Evolutionary conservation across 2,329 filamentous ascomycete genomes (phyloP), one percentile per base, ranked within the genome.

Genomic region (Ophiostoma triangulosporum): DNA sequence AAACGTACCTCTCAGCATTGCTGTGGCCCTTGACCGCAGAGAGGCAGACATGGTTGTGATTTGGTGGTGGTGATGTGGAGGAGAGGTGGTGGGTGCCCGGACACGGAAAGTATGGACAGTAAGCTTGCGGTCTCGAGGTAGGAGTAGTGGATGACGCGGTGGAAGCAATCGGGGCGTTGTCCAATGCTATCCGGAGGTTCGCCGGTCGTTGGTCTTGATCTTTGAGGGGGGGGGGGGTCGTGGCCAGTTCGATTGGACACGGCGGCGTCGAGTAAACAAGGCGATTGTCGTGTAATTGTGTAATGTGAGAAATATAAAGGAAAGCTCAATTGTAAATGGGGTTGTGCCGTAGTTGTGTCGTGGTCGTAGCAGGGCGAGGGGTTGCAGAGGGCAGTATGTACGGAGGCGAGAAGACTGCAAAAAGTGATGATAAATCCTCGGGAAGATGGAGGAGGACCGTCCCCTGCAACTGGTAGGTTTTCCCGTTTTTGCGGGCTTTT

Each of bases 1-100:
- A 29, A 31, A 64, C 72, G 61, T 62, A 76, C 74, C 72, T 72
- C 74, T 71, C 60, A 77, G 66, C 62, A 73, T 71, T 69, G 75
- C 69, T 61, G 73, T 69, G 67, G 71, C 72, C 63, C 71, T 71
- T 61, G 72, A 72, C 68, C 74, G 73, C 64, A 72, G 65, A 56
- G 72, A 71, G 55, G 68, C 66, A 59, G 75, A 65, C 73, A 77
- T 77, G 58, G 62, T 65, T 63, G 48, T 57, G 40, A 20, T 46
- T 45, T 32, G 26, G 35, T 33, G 50, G n/a, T 31, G 36, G 20
- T 32, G 29, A 29, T n/a, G 52, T 27, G 8, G 49, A 52, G 48
- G 48, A 51, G 48, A 49, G 26, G 40, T 27, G 48, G 15, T 26
- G 31, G 24, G 24, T 24, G 48, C 32, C 48, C 38, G 20, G 35